A percentile compares a stretch with the other conserved stretches of the same genome.
phyloP scores from a whole-genome alignment of 768 basidiomycete species.

The Auriscalpium vulgare region DNA sequence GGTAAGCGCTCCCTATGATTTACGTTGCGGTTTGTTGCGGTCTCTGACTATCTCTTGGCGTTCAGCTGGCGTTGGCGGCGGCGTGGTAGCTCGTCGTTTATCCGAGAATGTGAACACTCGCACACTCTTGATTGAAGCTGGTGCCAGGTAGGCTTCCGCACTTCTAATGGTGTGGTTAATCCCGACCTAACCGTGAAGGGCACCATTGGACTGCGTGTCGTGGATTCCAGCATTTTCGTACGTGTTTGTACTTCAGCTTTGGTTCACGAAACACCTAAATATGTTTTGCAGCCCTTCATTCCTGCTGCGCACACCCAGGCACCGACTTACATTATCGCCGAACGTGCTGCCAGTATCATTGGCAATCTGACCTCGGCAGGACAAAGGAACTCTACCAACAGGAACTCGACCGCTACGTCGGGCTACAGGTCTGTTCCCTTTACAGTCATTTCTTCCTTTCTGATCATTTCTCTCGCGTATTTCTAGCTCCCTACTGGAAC shows the following conservation, averaged over 20 bases:
- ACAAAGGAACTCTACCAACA: no score
- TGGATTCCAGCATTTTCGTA: slow-evolving; percentile 12
- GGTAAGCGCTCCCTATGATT: neutral
- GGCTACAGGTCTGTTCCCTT: no score
- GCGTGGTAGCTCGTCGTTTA: neutral
- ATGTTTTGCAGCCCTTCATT: slow-evolving; percentile 9
- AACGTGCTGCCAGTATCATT: neutral
- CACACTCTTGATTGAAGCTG: neutral
- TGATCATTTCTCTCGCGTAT: no score
- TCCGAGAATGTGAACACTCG: neutral
- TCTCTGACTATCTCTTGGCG: no score
- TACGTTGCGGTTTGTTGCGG: no score
- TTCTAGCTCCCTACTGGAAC: no score
- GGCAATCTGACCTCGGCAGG: no score
- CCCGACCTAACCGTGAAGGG: slow-evolving; percentile 14
- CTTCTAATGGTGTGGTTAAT: slow-evolving; percentile 3
- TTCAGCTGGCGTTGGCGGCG: no score
- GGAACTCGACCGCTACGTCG: no score
- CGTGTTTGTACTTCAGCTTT: neutral
- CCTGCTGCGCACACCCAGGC: neutral
- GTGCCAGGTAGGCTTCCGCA: neutral
- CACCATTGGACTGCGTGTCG: slow-evolving; percentile 8
- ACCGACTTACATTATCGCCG: neutral
- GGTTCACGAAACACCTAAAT: no score
- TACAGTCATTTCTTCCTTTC: no score